Evolutionary conservation across 768 basidiomycete species (phyloP).

Genomic region (Inosperma sp.): DNA sequence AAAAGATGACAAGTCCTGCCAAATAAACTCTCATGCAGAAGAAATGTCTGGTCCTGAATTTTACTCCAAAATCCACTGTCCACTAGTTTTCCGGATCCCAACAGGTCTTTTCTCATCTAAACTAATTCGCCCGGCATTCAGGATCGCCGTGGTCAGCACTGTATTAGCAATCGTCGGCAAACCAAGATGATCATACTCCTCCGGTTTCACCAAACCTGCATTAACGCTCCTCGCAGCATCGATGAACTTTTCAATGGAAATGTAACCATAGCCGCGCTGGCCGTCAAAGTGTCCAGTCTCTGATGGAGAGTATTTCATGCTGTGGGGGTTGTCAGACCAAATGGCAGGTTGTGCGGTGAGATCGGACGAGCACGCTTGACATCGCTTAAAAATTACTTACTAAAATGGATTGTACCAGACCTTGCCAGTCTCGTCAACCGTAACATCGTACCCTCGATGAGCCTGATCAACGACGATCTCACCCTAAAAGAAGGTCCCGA

Average conservation of each 20-base stretch:
- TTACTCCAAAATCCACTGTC: constrained; percentile 66
- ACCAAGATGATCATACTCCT: constrained; percentile 72
- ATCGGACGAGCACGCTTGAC: too few species aligned
- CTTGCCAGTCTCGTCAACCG: constrained; percentile 81
- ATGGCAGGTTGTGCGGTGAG: background rate
- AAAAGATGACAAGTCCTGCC: constrained; percentile 12
- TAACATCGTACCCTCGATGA: constrained; percentile 89
- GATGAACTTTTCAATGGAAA: constrained; percentile 90
- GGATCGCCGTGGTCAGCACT: constrained; percentile 79
- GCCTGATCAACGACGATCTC: constrained; percentile 93
- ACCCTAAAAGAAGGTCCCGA: constrained; percentile 46
- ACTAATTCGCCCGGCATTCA: constrained; percentile 86
- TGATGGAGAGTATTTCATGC: constrained; percentile 93
- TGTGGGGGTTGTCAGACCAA: constrained; percentile 25
- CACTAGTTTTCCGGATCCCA: constrained; percentile 61
- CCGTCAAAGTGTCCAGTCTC: constrained; percentile 93
- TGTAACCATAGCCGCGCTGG: constrained; percentile 87
- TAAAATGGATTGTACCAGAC: constrained; percentile 89
- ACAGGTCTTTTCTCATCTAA: constrained; percentile 88
- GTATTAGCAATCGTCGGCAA: constrained; percentile 89
- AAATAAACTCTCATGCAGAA: constrained; percentile 15
- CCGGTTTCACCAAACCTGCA: constrained; percentile 57
- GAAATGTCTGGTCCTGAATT: constrained; percentile 9
- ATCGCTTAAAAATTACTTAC: constrained; percentile 54
- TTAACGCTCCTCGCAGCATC: constrained; percentile 80